Conservation (phyloP, 495 filamentous ascomycete species). For the Penicillium pancosmium region DNA sequence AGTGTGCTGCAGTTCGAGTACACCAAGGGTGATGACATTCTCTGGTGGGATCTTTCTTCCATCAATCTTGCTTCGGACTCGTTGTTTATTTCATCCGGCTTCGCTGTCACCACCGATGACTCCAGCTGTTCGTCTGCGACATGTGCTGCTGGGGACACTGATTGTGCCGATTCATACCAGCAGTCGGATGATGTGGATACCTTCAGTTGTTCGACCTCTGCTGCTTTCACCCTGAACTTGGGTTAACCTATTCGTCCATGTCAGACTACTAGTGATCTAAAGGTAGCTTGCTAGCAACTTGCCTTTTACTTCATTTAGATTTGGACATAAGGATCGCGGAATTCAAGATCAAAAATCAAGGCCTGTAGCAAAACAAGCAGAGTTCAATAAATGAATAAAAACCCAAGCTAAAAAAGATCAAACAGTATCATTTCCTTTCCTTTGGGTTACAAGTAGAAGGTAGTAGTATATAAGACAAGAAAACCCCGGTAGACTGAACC, state of each 20-base stretch:
- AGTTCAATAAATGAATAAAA: constrained; percentile 3
- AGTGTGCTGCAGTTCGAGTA: constrained; percentile 50
- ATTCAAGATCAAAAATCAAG: constrained; percentile 15
- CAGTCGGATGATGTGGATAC: constrained; percentile 36
- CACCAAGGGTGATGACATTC: constrained; percentile 39
- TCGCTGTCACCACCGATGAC: constrained; percentile 35
- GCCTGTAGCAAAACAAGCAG: constrained; percentile 13
- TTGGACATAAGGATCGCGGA: constrained; percentile 1
- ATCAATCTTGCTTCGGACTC: constrained; percentile 40
- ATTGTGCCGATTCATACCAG: constrained; percentile 41
- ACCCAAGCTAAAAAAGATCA: constrained; percentile 5
- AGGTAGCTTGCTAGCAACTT: background rate
- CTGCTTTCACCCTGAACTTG: constrained; percentile 25
- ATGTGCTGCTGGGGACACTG: constrained; percentile 36
- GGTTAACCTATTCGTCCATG: constrained; percentile 14
- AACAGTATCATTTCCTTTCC: background rate
- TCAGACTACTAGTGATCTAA: background rate
- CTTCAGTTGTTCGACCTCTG: constrained; percentile 24
- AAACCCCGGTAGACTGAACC: background rate
- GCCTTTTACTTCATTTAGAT: background rate
- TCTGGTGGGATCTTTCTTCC: constrained; percentile 50
- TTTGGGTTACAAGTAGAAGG: background rate
- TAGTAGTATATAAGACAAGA: background rate
- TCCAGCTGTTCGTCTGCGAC: constrained; percentile 29
- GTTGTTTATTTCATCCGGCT: constrained; percentile 34